phyloP scores from a whole-genome alignment of 2,329 filamentous ascomycete species.

The Pseudopyricularia javanii region DNA sequence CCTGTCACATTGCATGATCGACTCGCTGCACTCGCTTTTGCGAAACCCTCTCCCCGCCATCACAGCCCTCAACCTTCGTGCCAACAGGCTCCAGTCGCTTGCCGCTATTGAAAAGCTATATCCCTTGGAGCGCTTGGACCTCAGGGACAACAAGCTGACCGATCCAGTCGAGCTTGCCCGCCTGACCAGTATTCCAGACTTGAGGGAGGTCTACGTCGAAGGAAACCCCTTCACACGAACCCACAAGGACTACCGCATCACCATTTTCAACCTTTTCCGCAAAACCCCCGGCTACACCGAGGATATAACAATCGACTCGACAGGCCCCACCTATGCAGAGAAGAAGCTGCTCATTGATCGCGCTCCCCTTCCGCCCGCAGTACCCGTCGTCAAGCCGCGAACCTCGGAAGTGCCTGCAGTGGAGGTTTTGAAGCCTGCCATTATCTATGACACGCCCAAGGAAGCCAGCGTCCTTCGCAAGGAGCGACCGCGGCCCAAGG shows the following conservation, averaged over 20 bases:
- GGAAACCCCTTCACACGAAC: slow-evolving; percentile 88
- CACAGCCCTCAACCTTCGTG: slow-evolving; percentile 80
- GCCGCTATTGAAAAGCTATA: slow-evolving; percentile 82
- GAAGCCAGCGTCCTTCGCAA: slow-evolving; percentile 45
- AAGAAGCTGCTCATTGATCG: slow-evolving; percentile 74
- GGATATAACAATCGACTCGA: slow-evolving; percentile 80
- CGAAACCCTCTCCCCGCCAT: slow-evolving; percentile 85
- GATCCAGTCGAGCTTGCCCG: slow-evolving; percentile 86
- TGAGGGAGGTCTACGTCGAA: slow-evolving; percentile 83
- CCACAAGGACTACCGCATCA: slow-evolving; percentile 72
- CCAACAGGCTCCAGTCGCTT: slow-evolving; percentile 75
- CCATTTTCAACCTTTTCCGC: slow-evolving; percentile 93
- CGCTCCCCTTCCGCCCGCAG: slow-evolving; percentile 59
- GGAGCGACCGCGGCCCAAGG: slow-evolving; percentile 39
- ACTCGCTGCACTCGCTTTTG: slow-evolving; percentile 76
- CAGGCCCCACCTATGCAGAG: slow-evolving; percentile 74
- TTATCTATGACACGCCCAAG: slow-evolving; percentile 37
- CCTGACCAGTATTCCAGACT: slow-evolving; percentile 79
- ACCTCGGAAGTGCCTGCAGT: slow-evolving; percentile 49
- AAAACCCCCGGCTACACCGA: slow-evolving; percentile 80
- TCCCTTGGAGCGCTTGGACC: slow-evolving; percentile 78
- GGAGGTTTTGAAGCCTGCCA: slow-evolving; percentile 56
- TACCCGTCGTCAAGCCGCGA: slow-evolving; percentile 65
- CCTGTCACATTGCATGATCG: slow-evolving; percentile 95
- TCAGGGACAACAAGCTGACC: slow-evolving; percentile 81